Base-by-base conservation (phyloP, 768 basidiomycete genomes). In the Lentinula raphanica region DNA sequence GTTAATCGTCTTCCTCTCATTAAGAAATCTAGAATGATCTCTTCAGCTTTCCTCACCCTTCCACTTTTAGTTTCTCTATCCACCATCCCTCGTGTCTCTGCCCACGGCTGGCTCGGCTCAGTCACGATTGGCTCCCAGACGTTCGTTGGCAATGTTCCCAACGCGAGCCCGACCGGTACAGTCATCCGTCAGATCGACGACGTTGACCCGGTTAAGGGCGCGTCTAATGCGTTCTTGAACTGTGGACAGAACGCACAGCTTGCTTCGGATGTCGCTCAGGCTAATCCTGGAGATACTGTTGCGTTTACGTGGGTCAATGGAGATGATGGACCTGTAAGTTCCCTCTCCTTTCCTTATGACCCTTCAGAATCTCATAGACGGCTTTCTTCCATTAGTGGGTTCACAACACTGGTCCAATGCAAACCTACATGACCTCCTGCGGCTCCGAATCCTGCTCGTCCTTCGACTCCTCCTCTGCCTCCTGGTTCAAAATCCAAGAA, bases 361-460 rank as follows among this genome's bases (percentile, higher is more conserved):
- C 31, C 13, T 55, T 42, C 17, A 15, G n/a, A n/a, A n/a, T n/a
- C n/a, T n/a, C n/a, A n/a, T n/a, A n/a, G n/a, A n/a, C n/a, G n/a
- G n/a, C n/a, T n/a, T n/a, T n/a, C 28, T 40, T 25, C 27, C 27
- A 28, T 31, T 31, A 60, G 59, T 81, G 79, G 80, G 74, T 74
- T 0, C 80, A 81, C 59, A 65, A 80, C 46, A 74, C 65, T 3
- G 81, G 80, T 5, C 80, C 80, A 9, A 62, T 80, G 64, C 71
- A 82, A 68, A 81, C 79, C 29, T 83, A 83, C 62, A 75, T 83
- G 77, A 71, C 79, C 1, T 59, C 68, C 23, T 83, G 83, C 66
- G 67, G 67, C 19, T 71, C 73, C 0, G 13, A 31, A 15, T 19
- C 21, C 39, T 81, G 81, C 63, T 71, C 73, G 53, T 64, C 74